Base-by-base conservation (phyloP, 2,329 filamentous ascomycete genomes). In the Exophiala oligosperma region DNA sequence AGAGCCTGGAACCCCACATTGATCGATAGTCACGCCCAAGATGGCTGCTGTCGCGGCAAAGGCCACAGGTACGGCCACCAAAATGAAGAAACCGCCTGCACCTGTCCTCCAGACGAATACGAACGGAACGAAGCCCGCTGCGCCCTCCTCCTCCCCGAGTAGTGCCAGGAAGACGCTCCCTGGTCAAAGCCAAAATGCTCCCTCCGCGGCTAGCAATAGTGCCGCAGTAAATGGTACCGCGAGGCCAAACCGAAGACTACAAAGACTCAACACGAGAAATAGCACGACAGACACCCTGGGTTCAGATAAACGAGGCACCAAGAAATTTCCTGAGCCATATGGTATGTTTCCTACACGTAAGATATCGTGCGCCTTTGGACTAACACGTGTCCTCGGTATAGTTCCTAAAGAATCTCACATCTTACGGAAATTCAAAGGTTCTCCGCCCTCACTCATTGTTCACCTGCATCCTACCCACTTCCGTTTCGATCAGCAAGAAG, bases 401-500 rank as follows among this genome's bases (percentile, higher is more conserved):
- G 91, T 93, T 44, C 83, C 88, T 71, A 89, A 86, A 29, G 84
- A 87, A 60, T 76, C 82, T 12, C 90, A 94, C 68, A 91, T 97
- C 49, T 79, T 97, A n/a, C 86, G 84, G 67, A 96, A 92, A 74
- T 92, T 88, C 74, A 80, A 79, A 41, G 85, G 82, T 68, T 81
- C 81, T 51, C 84, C 87, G 7, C 92, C 94, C 0, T 97, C 93
- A 3, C 79, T 99, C 24, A 85, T 93, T 51, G 79, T 99, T 24
- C 92, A 97, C 72, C 79, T 99, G 32, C 87, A 97, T 70, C 82
- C 86, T 8, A 91, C 84, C 3, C 88, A 96, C 74, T 97, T 96
- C 71, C 86, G 89, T 57, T 96, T 99, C 75, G 93, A 97, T 67
- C 86, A 92, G 68, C 93, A 97, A 74, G 92, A 96, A 73, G 90